A percentile compares a stretch with the other conserved stretches of the same genome.
These are phyloP conservation scores for Collybia sp. DNA, from an alignment of 768 basidiomycete species.

Conservation along the genomic window DNA sequence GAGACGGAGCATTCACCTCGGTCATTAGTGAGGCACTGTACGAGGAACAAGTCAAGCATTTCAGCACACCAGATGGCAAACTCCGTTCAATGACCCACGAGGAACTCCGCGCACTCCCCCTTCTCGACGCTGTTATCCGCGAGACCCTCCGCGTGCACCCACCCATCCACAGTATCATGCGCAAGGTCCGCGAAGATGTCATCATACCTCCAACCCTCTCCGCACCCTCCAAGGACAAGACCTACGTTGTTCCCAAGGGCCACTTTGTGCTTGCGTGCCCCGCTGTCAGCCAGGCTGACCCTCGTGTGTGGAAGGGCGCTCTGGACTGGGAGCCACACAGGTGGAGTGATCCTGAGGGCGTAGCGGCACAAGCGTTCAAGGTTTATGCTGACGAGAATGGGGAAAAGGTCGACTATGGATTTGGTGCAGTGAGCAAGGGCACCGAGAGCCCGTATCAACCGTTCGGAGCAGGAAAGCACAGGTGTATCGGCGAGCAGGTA, in stretches of 20 bases:
- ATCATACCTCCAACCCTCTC: constrained; percentile 77
- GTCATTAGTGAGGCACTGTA: constrained; percentile 69
- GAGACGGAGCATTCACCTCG: constrained; percentile 3
- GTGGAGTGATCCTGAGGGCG: constrained; percentile 84
- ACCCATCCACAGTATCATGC: constrained; percentile 94
- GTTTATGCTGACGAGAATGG: constrained; percentile 70
- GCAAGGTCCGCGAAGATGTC: constrained; percentile 84
- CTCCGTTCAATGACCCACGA: constrained; percentile 83
- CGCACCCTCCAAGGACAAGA: constrained; percentile 66
- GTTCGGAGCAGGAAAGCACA: constrained; percentile 94
- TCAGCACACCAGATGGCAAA: constrained; percentile 74
- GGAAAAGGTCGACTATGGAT: constrained; percentile 95
- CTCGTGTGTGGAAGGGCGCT: constrained; percentile 72
- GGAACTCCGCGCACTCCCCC: constrained; percentile 74
- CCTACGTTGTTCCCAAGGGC: constrained; percentile 87
- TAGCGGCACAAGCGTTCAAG: constrained; percentile 74
- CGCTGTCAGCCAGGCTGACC: constrained; percentile 84
- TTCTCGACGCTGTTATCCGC: constrained; percentile 87
- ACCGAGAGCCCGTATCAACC: constrained; percentile 96
- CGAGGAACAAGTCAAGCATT: constrained; percentile 83
- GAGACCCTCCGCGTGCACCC: constrained; percentile 93
- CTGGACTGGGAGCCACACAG: constrained; percentile 72
- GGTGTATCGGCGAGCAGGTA: constrained; percentile 91
- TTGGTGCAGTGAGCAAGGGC: constrained; percentile 92
- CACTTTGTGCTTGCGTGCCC: constrained; percentile 89